Conservation (phyloP, 805 yeast genomes). For the Cephaloascus fragrans region DNA sequence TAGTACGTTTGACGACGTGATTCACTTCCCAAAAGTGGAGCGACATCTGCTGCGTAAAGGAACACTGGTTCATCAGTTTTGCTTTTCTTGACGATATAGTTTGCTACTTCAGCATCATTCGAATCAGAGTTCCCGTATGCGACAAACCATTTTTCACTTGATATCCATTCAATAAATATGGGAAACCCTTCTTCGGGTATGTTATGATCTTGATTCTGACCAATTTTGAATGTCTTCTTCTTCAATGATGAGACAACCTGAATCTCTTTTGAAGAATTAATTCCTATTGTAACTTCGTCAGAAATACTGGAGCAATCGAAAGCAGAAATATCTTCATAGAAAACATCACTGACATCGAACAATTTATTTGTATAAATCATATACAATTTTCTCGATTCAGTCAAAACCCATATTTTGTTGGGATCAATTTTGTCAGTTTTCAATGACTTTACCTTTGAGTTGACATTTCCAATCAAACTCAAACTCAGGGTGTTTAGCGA, state of each 20-base stretch:
- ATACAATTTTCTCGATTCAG: conserved; percentile 6
- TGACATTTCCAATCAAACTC: conserved; percentile 6
- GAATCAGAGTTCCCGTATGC: conserved; percentile 17
- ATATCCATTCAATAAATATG: conserved; percentile 8
- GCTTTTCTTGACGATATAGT: conserved; percentile 10
- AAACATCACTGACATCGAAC: conserved; percentile 4
- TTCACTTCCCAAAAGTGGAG: conserved; percentile 43
- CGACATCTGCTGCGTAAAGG: conserved; percentile 29
- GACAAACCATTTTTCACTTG: conserved; percentile 8
- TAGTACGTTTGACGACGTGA: conserved; percentile 40
- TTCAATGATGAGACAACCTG: conserved; percentile 1
- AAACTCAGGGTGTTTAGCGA: not conserved
- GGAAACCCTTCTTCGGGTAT: conserved; percentile 9
- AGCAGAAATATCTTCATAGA: conserved; percentile 10
- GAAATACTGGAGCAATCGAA: conserved; percentile 12
- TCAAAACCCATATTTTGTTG: conserved; percentile 7
- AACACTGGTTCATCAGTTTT: conserved; percentile 6
- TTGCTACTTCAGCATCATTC: conserved; percentile 16
- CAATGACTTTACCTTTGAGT: conserved; percentile 7
- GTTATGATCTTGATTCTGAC: conserved; percentile 4
- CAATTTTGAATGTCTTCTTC: no score
- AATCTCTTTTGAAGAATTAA: conserved; percentile 4
- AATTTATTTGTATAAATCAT: conserved; percentile 5
- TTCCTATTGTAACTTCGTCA: conserved; percentile 7
- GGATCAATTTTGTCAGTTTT: conserved; percentile 11